A percentile compares a stretch with the other conserved stretches of the same genome.
phyloP scores from a whole-genome alignment of 1,284 basidiomycete genomes.

The Fomitopsis palustris region DNA sequence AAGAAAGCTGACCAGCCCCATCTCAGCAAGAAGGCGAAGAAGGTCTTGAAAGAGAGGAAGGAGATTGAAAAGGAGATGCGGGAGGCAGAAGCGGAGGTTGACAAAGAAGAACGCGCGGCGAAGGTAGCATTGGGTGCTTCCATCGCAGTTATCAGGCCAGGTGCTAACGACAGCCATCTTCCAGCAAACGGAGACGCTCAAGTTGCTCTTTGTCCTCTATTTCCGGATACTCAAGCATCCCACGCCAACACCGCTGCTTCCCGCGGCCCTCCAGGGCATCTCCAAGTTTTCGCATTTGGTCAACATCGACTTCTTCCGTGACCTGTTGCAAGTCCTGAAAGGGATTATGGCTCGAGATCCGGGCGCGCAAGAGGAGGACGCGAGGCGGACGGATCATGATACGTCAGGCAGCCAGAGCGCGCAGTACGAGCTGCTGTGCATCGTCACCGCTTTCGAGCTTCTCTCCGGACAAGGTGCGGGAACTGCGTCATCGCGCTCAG shows the following conservation, averaged over 20 bases:
- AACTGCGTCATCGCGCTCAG: conserved; percentile 2
- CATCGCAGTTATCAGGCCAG: conserved; percentile 8
- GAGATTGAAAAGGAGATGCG: conserved; percentile 87
- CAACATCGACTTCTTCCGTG: conserved; percentile 98
- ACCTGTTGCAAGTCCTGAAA: conserved; percentile 87
- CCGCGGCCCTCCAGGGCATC: conserved; percentile 89
- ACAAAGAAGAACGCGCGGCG: conserved; percentile 84
- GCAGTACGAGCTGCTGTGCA: conserved; percentile 77
- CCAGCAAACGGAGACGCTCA: conserved; percentile 97
- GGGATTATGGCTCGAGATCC: conserved; percentile 60
- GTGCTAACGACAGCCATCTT: conserved; percentile 10
- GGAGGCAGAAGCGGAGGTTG: conserved; percentile 93
- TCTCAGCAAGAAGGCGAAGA: conserved; percentile 86
- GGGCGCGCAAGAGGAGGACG: conserved; percentile 30
- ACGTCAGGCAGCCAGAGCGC: conserved; percentile 28
- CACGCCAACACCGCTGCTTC: conserved; percentile 77
- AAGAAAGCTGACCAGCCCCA: conserved; percentile 64
- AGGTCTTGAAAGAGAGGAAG: conserved; percentile 77
- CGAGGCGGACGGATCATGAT: conserved; percentile 37
- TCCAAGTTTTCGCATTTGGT: conserved; percentile 94
- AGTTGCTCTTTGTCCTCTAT: conserved; percentile 96
- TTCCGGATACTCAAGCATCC: conserved; percentile 94
- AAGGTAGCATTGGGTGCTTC: conserved; percentile 48
- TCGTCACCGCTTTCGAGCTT: conserved; percentile 95
- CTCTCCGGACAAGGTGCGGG: conserved; percentile 86